A percentile compares a stretch with the other conserved stretches of the same genome.
phyloP scores from a whole-genome alignment of 2,329 filamentous ascomycete species.

The Colletotrichum zoysiae region DNA sequence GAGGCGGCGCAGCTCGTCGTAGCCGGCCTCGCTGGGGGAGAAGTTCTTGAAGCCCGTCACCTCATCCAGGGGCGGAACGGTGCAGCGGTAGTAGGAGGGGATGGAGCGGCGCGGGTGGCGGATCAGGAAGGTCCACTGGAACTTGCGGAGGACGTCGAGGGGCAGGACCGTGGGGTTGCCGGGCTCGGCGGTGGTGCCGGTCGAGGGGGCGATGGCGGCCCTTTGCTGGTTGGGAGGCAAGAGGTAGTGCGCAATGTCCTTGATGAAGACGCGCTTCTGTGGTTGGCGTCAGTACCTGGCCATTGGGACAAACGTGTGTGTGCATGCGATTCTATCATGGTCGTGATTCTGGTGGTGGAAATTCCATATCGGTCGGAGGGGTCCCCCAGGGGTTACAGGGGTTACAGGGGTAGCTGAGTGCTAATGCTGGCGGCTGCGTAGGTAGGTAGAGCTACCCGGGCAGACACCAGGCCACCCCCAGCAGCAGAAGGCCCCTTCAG shows the following conservation, averaged over 20 bases:
- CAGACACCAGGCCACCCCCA: neutral
- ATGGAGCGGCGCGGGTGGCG: conserved; percentile 93
- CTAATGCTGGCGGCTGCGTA: conserved; percentile 18
- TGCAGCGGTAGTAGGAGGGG: conserved; percentile 95
- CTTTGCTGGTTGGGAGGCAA: conserved; percentile 79
- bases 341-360: neutral
- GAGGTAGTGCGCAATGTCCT: conserved; percentile 96
- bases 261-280: conserved; percentile 96
- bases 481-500: conserved; percentile 20
- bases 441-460: conserved; percentile 21
- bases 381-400: neutral
- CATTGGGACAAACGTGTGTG: neutral
- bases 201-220: conserved; percentile 82
- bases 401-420: neutral
- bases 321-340: neutral
- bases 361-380: neutral
- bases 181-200: conserved; percentile 74
- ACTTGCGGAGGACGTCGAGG: conserved; percentile 76
- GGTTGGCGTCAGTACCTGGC: conserved; percentile 37
- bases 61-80: conserved; percentile 84
- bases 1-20: conserved; percentile 85
- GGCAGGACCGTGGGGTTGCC: conserved; percentile 91
- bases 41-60: conserved; percentile 90
- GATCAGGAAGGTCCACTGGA: conserved; percentile 97
- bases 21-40: conserved; percentile 89